A percentile compares a stretch with the other conserved stretches of the same genome.
Conservation (phyloP, 495 filamentous ascomycete species). For the Trypethelium eluteriae region DNA sequence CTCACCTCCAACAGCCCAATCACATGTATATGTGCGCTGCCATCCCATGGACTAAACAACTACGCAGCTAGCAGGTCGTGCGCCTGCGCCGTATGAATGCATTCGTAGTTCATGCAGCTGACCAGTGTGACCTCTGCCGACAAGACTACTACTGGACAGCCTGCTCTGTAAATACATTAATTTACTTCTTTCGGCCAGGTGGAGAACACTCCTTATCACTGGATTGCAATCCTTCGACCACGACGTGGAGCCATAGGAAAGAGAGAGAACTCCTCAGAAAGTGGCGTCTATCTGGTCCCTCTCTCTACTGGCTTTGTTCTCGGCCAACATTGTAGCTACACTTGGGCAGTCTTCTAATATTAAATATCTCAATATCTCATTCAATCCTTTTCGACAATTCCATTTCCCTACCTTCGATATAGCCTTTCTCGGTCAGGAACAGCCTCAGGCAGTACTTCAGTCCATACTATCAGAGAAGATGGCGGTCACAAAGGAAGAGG, state of each 20-base stretch:
- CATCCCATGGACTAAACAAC: not conserved
- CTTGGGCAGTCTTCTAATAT: not conserved
- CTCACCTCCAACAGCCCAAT: not conserved
- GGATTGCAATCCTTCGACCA: not conserved
- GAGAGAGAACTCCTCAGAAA: not conserved
- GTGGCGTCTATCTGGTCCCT: not conserved
- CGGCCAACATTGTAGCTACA: not conserved
- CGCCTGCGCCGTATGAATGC: not conserved
- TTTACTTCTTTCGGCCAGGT: not conserved
- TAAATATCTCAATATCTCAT: not conserved
- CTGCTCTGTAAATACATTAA: conserved; percentile 1
- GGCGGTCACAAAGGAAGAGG: conserved; percentile 18
- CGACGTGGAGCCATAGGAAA: not conserved
- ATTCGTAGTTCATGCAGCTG: not conserved
- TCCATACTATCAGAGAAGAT: conserved; percentile 11
- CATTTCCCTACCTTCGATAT: not conserved
- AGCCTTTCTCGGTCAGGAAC: not conserved
- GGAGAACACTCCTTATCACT: not conserved
- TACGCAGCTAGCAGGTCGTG: not conserved
- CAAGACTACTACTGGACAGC: not conserved
- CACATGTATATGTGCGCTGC: not conserved
- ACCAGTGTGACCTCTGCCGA: not conserved
- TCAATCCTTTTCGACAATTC: not conserved
- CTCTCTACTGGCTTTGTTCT: not conserved
- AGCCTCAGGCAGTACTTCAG: not conserved